Conservation (phyloP, 208 protist genomes). For the Leishmania aethiopica region DNA sequence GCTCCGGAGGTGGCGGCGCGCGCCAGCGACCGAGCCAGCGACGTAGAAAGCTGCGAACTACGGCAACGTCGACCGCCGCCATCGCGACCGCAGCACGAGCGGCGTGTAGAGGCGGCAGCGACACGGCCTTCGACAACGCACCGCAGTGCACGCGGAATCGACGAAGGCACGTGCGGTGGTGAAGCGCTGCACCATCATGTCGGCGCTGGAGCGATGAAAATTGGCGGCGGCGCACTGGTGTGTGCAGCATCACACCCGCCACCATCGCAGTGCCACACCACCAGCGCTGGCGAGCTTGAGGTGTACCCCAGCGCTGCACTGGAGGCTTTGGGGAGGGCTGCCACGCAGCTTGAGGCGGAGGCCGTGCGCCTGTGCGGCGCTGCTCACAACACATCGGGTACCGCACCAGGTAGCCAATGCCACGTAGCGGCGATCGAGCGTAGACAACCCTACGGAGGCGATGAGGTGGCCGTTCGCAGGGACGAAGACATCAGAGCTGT, state of each 20-base stretch:
- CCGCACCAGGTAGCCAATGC: background rate
- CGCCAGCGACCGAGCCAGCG: background rate
- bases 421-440: background rate
- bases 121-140: background rate
- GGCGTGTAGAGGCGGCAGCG: background rate
- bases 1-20: background rate
- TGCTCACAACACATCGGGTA: background rate
- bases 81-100: background rate
- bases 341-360: slow-evolving; percentile 18
- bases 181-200: background rate
- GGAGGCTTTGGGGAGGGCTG: slow-evolving; percentile 16
- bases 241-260: background rate
- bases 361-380: slow-evolving; percentile 11
- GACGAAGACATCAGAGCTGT: background rate
- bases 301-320: slow-evolving; percentile 22
- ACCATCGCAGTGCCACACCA: background rate
- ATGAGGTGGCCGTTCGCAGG: background rate
- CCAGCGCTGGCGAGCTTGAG: background rate
- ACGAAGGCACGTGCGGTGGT: background rate
- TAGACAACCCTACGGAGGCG: background rate
- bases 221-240: background rate
- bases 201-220: background rate
- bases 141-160: background rate
- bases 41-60: background rate
- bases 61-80: background rate